A percentile compares a stretch with the other conserved stretches of the same genome.
Conservation (phyloP, 805 yeast species). For the Candida khao-thaluensis region DNA sequence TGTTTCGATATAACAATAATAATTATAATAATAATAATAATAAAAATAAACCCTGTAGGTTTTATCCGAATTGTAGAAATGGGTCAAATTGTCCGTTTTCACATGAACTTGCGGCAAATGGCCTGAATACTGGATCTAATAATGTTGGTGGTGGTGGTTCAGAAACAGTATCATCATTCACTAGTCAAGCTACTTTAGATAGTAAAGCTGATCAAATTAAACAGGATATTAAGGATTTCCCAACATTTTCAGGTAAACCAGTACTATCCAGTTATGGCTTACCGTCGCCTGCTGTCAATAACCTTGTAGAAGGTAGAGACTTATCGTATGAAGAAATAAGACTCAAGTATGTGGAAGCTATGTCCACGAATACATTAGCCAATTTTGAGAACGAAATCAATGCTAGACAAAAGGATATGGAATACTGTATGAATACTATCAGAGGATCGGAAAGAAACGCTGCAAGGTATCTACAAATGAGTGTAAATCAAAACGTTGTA, state of each 20-base stretch:
- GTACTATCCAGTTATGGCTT: constrained; percentile 48
- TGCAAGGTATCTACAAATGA: constrained; percentile 54
- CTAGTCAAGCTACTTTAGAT: constrained; percentile 17
- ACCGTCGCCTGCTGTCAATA: constrained; percentile 47
- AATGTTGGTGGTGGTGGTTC: not conserved
- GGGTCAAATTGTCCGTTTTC: constrained; percentile 28
- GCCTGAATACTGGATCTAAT: not conserved
- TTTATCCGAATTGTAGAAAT: constrained; percentile 24
- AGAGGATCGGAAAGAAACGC: constrained; percentile 46
- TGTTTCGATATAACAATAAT: constrained; percentile 9
- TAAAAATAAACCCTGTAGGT: constrained; percentile 13
- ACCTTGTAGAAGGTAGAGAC: constrained; percentile 52
- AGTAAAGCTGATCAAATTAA: constrained; percentile 19
- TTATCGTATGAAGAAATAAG: constrained; percentile 54
- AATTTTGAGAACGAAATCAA: constrained; percentile 41
- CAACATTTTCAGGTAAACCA: constrained; percentile 27
- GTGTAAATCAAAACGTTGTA: constrained; percentile 28
- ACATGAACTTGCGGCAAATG: constrained; percentile 16
- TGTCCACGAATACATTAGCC: constrained; percentile 30
- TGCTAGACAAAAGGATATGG: constrained; percentile 49
- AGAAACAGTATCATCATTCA: constrained; percentile 16
- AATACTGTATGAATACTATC: constrained; percentile 38
- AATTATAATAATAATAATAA: constrained; percentile 5
- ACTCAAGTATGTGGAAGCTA: constrained; percentile 45
- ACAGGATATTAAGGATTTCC: constrained; percentile 23